Base-by-base conservation (phyloP, 2,329 filamentous ascomycete species). In the Scortechinia acanthostroma region DNA sequence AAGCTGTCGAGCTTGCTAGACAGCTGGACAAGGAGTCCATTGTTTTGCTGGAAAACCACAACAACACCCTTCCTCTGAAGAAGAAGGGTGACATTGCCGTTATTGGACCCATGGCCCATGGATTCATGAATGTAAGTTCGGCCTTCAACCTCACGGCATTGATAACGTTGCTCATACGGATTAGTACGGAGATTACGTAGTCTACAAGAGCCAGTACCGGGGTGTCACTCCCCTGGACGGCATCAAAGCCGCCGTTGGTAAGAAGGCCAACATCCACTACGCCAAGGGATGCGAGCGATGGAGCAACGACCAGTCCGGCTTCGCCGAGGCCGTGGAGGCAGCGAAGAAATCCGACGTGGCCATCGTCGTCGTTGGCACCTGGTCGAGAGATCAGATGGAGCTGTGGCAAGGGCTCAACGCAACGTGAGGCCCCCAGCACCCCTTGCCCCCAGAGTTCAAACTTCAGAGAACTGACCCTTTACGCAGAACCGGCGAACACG, bases 401-500 rank as follows among this genome's bases (percentile, higher is more conserved):
- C 74, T 89, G 2, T 88, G 83, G 85, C 60, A 65, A 46, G 80
- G 80, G 0, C 58, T 87, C 2, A 89, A 89, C 51, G 83, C 83
- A 21, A 89, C 84, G 1, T n/a, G n/a, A n/a, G n/a, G n/a, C 13
- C 4, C n/a, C n/a, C n/a, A n/a, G n/a, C n/a, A n/a, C n/a, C n/a
- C n/a, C n/a, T n/a, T n/a, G n/a, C n/a, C n/a, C n/a, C n/a, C n/a
- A n/a, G n/a, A n/a, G n/a, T n/a, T n/a, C n/a, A n/a, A n/a, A 14
- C 30, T 28, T 19, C 28, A 21, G 22, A 37, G 20, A 15, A 42
- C 21, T 19, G 13, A 19, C 58, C 55, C 14, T n/a, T n/a, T n/a
- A n/a, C n/a, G n/a, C n/a, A n/a, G n/a, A n/a, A 88, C 83, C 0
- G 85, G 83, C 43, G 85, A 89, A 56, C 83, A 88, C 54, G 77